Conservation (phyloP, 805 yeast genomes). For the Candida endomychidarum region DNA sequence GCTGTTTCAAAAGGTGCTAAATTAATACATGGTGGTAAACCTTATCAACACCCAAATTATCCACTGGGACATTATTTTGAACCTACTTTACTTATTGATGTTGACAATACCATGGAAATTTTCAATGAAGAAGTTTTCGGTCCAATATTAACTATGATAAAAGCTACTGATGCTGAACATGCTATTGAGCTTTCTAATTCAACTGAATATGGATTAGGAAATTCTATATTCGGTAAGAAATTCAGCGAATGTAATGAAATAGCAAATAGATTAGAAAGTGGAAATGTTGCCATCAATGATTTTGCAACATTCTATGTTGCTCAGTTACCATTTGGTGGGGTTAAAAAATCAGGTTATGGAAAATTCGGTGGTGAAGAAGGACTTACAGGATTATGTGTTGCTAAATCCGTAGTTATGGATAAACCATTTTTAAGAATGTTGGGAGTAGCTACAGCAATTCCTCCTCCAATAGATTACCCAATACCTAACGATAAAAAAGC, state of each 20-base stretch:
- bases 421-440: conserved; percentile 57
- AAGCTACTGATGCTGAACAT: conserved; percentile 62
- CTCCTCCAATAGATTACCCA: conserved; percentile 90
- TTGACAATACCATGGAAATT: conserved; percentile 68
- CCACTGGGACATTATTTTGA: conserved; percentile 93
- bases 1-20: conserved; percentile 84
- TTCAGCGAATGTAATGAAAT: conserved; percentile 58
- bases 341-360: conserved; percentile 91
- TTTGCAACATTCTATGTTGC: conserved; percentile 96
- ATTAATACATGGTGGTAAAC: conserved; percentile 76
- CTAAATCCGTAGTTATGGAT: conserved; percentile 87
- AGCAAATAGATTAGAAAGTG: conserved; percentile 67
- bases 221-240: conserved; percentile 78
- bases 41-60: conserved; percentile 83
- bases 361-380: conserved; percentile 99
- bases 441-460: conserved; percentile 75
- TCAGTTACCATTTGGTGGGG: conserved; percentile 97
- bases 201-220: conserved; percentile 88
- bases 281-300: conserved; percentile 96
- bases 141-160: conserved; percentile 80
- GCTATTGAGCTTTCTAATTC: conserved; percentile 79
- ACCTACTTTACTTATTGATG: conserved; percentile 87
- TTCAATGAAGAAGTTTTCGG: conserved; percentile 94
- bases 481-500: conserved; percentile 77
- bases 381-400: conserved; percentile 80